Conservation (phyloP, 371 early-diverging fungal genomes). For the Blastocladiella emersonii region DNA sequence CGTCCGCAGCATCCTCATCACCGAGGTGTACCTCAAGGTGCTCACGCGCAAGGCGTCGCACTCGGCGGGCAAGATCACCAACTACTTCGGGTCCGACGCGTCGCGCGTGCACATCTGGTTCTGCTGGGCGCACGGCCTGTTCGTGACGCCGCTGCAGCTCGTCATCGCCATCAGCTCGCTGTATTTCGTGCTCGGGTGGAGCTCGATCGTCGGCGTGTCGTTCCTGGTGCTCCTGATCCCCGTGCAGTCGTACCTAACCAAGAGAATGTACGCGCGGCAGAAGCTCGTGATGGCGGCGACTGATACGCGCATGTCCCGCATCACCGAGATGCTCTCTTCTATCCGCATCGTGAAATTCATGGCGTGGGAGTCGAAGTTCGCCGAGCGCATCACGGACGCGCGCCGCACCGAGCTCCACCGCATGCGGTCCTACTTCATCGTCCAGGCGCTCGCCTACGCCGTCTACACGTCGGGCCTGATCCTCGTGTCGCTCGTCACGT, state of each 20-base stretch:
- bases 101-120: neutral
- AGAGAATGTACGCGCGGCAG: neutral
- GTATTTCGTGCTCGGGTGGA: constrained; percentile 1
- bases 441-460: neutral
- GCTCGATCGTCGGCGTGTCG: neutral
- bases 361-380: neutral
- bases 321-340: constrained; percentile 3
- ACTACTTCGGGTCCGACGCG: neutral
- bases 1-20: neutral
- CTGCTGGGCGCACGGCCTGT: neutral
- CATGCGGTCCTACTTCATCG: neutral
- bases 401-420: neutral
- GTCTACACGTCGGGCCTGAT: constrained; percentile 2
- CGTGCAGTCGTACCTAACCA: constrained; percentile 1
- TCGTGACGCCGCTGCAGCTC: neutral
- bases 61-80: constrained; percentile 1
- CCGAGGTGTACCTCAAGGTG: constrained; percentile 1
- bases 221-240: neutral
- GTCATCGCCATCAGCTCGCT: neutral
- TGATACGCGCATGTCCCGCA: neutral
- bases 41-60: neutral
- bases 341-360: constrained; percentile 6
- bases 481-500: neutral
- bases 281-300: neutral
- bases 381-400: neutral